phyloP scores from a whole-genome alignment of 228 moss, liverwort and hornwort genomes.

The Sphagnum magellanicum region DNA sequence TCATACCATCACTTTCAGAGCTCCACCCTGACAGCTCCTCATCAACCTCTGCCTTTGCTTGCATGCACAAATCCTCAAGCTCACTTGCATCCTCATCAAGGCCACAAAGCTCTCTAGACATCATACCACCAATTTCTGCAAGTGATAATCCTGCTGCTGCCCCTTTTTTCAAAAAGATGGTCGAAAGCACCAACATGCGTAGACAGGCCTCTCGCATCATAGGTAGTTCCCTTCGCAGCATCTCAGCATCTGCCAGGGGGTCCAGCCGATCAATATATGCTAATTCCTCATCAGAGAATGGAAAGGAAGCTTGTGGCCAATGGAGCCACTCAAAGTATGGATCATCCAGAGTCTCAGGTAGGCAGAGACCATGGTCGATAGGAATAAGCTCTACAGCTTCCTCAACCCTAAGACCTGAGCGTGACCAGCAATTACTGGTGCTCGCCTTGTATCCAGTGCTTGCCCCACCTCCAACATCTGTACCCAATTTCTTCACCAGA shows the following conservation, averaged over 20 bases:
- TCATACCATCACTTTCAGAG: constrained; percentile 30
- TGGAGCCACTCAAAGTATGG: constrained; percentile 97
- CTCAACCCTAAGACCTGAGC: constrained; percentile 32
- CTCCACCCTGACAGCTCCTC: constrained; percentile 17
- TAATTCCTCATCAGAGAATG: constrained; percentile 77
- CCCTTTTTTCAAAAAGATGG: constrained; percentile 70
- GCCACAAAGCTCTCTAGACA: constrained; percentile 80
- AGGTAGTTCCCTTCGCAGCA: constrained; percentile 67
- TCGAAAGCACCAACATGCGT: constrained; percentile 74
- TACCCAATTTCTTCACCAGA: constrained; percentile 61
- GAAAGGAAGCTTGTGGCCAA: constrained; percentile 92
- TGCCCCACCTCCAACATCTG: constrained; percentile 11
- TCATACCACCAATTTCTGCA: constrained; percentile 91
- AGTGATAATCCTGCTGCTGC: constrained; percentile 69
- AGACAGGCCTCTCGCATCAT: constrained; percentile 70
- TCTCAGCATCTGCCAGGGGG: constrained; percentile 40
- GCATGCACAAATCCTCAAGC: constrained; percentile 71
- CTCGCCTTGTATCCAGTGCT: constrained; percentile 3
- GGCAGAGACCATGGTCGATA: constrained; percentile 85
- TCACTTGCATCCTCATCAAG: constrained; percentile 77
- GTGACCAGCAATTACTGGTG: constrained; percentile 20
- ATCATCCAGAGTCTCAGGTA: constrained; percentile 82
- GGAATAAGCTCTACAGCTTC: constrained; percentile 71
- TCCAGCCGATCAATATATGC: constrained; percentile 69
- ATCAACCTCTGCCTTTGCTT: constrained; percentile 39